Base-by-base conservation (phyloP, 2,329 filamentous ascomycete genomes). In the Ophiostoma himal-ulmi region DNA sequence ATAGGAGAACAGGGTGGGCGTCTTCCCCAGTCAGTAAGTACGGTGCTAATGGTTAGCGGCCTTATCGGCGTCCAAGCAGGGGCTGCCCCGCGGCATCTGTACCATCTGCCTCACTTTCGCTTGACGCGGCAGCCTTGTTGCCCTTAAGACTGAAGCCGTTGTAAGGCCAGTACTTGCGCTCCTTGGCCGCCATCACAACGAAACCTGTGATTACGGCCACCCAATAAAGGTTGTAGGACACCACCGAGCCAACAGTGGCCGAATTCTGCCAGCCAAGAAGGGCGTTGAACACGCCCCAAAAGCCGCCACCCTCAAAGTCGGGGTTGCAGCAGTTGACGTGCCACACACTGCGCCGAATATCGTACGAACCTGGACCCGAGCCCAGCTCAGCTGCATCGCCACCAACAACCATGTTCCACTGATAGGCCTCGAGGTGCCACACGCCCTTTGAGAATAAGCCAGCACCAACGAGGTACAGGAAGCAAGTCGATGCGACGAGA, bases 181-280 rank as follows among this genome's bases (percentile, higher is more conserved):
- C 73, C 3, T 65, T 68, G 2, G 70, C 70, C 1, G 67, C 68
- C 73, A 74, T 74, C 60, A 69, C 30, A 6, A 74, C 30, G 67
- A 74, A 74, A 1, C 70, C 70, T 2, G 67, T 36, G 14, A 74
- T 71, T 26, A 74, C 70, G 26, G 52, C 68, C 68, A 94, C 80
- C 93, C 93, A 97, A 81, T 96, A 96, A 13, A 95, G 73, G 77
- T 96, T 96, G 81, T 96, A 96, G 0, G 91, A 89, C 73, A 96
- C 88, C 72, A 96, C 91, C 0, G 91, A 94, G 64, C 93, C 92
- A 74, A 94, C 92, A 0, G 93, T 96, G 3, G 92, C 93, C 14
- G 91, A 92, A 81, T 96, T 96, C 72, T 88, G 87, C 93, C 93
- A 97, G 70, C 93, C 93, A 8, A 96, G 83, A 69, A 96, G 84